Evolutionary conservation across 2,329 filamentous ascomycete genomes (phyloP).

Genomic region (Ambrosiella xylebori): DNA sequence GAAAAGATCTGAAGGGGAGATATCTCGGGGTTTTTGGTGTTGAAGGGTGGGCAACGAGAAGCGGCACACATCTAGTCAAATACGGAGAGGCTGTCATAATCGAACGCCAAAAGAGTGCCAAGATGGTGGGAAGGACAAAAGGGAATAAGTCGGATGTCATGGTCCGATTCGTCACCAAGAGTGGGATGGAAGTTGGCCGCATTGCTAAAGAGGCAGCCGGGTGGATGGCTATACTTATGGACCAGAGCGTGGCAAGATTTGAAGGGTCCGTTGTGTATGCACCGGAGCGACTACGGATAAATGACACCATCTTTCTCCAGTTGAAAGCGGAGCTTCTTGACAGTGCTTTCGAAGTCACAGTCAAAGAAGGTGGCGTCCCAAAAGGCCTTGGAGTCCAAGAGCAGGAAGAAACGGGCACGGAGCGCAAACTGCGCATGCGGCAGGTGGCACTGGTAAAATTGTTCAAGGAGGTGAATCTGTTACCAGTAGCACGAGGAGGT

Average conservation of each 20-base stretch:
- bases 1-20: slow-evolving; percentile 24
- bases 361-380: neutral
- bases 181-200: slow-evolving; percentile 69
- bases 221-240: slow-evolving; percentile 84
- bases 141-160: slow-evolving; percentile 60
- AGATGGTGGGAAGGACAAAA: slow-evolving; percentile 27
- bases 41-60: slow-evolving; percentile 80
- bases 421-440: slow-evolving; percentile 64
- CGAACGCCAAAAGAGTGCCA: slow-evolving; percentile 54
- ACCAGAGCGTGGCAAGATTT: slow-evolving; percentile 76
- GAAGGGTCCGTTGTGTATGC: slow-evolving; percentile 80
- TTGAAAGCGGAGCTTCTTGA: slow-evolving; percentile 59
- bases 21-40: slow-evolving; percentile 89
- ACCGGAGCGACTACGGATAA: slow-evolving; percentile 68
- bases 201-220: slow-evolving; percentile 71
- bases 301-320: slow-evolving; percentile 89
- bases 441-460: slow-evolving; percentile 80
- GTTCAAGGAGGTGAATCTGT: slow-evolving; percentile 73
- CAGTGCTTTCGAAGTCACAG: slow-evolving; percentile 28
- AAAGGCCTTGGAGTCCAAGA: slow-evolving; percentile 40
- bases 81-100: slow-evolving; percentile 75
- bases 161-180: slow-evolving; percentile 71
- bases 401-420: slow-evolving; percentile 68
- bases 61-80: slow-evolving; percentile 55
- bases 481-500: slow-evolving; percentile 57